Evolutionary conservation across 495 filamentous ascomycete species (phyloP).

Genomic region (Aspergillus asperescens): DNA sequence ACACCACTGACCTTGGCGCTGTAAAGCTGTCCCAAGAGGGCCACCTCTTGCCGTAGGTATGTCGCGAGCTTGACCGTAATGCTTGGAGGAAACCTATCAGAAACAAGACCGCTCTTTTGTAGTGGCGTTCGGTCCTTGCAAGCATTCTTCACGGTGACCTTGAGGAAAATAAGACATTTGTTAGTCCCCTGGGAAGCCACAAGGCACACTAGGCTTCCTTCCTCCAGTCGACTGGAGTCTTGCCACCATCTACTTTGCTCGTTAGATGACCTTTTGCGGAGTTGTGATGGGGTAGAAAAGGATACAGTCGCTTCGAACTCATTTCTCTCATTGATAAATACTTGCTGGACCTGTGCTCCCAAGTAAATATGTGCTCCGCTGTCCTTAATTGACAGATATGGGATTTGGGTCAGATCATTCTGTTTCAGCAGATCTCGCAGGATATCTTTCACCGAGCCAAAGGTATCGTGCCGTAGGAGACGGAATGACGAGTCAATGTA

Average conservation of each 20-base stretch:
- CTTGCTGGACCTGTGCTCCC: neutral
- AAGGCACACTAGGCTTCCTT: neutral
- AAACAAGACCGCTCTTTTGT: neutral
- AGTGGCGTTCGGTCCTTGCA: neutral
- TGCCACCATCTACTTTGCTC: conserved; percentile 1
- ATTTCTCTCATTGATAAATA: conserved; percentile 4
- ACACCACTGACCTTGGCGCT: neutral
- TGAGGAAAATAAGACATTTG: neutral
- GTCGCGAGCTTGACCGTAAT: neutral
- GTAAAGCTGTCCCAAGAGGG: neutral
- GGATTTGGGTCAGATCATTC: neutral
- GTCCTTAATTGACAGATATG: neutral
- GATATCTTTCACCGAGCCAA: neutral
- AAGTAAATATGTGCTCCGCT: neutral
- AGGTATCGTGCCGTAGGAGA: neutral
- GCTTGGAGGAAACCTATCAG: neutral
- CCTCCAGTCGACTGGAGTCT: neutral
- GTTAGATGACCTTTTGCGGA: neutral
- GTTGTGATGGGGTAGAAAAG: conserved; percentile 1
- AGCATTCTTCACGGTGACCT: neutral
- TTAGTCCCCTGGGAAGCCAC: neutral
- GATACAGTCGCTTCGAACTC: conserved; percentile 1
- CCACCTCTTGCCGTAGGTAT: neutral
- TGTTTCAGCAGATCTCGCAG: neutral
- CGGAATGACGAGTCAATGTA: neutral